Evolutionary conservation across 75 land plant species (phyloP).

Genomic region (Chamaecyparis obtusa): DNA sequence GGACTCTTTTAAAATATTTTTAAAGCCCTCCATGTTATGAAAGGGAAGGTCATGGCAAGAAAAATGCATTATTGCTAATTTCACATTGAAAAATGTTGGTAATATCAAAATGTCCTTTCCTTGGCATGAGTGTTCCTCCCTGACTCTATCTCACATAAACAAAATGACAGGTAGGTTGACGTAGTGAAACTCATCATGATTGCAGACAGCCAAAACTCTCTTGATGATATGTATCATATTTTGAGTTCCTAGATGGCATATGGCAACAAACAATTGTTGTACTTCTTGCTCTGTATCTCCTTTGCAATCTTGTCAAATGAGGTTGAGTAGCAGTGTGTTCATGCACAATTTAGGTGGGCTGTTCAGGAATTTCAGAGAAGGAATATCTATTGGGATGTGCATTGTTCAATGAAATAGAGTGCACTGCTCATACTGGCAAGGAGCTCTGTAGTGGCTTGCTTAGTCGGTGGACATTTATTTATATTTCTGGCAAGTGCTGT

Average conservation of each 20-base stretch:
- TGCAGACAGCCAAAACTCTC: not conserved
- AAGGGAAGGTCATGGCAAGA: not conserved
- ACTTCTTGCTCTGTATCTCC: not conserved
- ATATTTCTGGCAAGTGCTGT: not conserved
- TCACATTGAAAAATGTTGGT: not conserved
- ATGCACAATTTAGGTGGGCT: not conserved
- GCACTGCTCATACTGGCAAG: not conserved
- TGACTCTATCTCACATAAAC: not conserved
- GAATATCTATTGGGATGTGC: not conserved
- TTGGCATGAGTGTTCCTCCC: not conserved
- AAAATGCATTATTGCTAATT: not conserved
- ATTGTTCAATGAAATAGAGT: not conserved
- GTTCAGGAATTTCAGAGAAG: not conserved
- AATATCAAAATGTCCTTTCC: not conserved
- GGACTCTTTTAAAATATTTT: not conserved
- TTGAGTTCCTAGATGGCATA: not conserved
- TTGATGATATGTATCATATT: not conserved
- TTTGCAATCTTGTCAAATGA: not conserved
- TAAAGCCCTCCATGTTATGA: not conserved
- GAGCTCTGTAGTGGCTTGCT: not conserved
- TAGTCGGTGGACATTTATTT: not conserved
- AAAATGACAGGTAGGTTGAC: not conserved
- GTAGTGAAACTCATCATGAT: not conserved
- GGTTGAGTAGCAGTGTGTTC: not conserved
- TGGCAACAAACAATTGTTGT: not conserved